Evolutionary conservation across 148 eudicot genomes (phyloP).

Genomic region (Rhododendron ferrugineum): DNA sequence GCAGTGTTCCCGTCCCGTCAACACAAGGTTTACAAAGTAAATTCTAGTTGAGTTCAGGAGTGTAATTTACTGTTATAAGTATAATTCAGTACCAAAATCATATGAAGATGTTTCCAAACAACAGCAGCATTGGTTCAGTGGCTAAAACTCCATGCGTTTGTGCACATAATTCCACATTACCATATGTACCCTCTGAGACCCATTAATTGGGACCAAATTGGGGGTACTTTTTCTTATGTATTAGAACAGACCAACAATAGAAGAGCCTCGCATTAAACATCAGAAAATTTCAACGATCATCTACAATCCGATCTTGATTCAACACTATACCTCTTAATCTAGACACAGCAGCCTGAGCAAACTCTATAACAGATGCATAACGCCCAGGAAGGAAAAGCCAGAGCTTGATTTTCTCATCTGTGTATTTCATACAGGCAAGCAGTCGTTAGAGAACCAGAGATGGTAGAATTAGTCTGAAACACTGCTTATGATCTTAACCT

Average conservation of each 20-base stretch:
- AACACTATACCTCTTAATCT: slow-evolving; percentile 58
- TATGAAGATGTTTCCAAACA: background rate
- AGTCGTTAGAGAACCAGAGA: slow-evolving; percentile 10
- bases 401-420: slow-evolving; percentile 93
- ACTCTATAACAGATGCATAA: slow-evolving; percentile 51
- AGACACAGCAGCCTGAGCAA: slow-evolving; percentile 71
- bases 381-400: slow-evolving; percentile 95
- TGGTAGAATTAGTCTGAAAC: background rate
- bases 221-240: background rate
- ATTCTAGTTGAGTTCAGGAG: background rate
- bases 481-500: slow-evolving; percentile 34
- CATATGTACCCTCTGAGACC: background rate
- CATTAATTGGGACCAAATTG: background rate
- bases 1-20: background rate
- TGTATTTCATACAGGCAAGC: slow-evolving; percentile 7
- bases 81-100: background rate
- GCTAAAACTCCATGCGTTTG: background rate
- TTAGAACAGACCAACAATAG: background rate
- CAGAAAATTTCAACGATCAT: background rate
- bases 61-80: background rate
- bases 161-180: background rate
- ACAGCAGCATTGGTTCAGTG: background rate
- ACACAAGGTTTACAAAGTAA: background rate
- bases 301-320: background rate
- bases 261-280: background rate